Conservation (phyloP, 192 early-diverging fungal species). For the Spinellus fusiger region DNA sequence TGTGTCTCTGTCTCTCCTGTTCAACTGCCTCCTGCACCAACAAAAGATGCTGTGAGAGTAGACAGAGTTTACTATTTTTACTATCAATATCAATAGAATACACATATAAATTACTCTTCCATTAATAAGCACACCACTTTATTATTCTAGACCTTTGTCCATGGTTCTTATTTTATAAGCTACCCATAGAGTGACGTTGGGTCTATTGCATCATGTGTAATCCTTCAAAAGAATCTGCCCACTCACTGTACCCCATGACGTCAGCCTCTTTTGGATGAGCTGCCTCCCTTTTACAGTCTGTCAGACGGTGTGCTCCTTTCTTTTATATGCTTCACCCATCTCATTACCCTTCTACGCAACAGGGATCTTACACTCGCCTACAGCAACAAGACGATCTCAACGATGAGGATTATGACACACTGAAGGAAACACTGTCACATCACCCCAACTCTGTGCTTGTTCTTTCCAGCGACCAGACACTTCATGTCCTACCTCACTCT, state of each 20-base stretch:
- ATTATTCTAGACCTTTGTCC: too few species aligned
- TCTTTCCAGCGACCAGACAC: neutral
- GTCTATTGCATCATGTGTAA: too few species aligned
- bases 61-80: too few species aligned
- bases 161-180: too few species aligned
- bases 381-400: constrained; percentile 11
- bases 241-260: neutral
- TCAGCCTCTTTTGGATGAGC: neutral
- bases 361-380: constrained; percentile 11
- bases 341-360: neutral
- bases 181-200: too few species aligned
- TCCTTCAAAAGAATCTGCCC: neutral
- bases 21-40: too few species aligned
- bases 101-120: too few species aligned
- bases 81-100: too few species aligned
- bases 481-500: neutral
- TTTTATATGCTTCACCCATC: neutral
- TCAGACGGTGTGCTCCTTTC: neutral
- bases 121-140: too few species aligned
- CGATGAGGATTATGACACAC: constrained; percentile 8
- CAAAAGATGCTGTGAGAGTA: too few species aligned
- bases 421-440: constrained; percentile 1
- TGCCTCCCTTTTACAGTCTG: neutral
- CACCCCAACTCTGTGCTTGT: constrained; percentile 14
- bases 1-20: too few species aligned